Percentiles rank a stretch among this genome's conserved stretches.
Evolutionary conservation across 1,284 basidiomycete genomes (phyloP).

Genomic region (Thecaphora thlaspeos): DNA sequence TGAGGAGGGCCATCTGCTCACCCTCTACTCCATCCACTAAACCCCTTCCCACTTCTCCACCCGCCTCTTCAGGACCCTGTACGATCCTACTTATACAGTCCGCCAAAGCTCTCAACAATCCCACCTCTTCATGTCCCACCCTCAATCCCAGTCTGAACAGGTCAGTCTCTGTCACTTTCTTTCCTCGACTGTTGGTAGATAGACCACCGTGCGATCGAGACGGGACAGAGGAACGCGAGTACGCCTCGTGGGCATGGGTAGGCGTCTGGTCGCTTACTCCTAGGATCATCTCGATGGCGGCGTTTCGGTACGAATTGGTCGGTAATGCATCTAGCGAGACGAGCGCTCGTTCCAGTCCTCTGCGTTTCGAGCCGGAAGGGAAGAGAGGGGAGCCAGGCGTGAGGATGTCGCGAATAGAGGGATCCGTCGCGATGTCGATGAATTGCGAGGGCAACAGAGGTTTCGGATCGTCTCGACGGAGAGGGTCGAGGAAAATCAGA

Average conservation of each 20-base stretch:
- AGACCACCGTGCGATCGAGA: constrained; percentile 1
- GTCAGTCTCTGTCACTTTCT: constrained; percentile 50
- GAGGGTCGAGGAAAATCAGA: constrained; percentile 53
- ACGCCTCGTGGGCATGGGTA: constrained; percentile 18
- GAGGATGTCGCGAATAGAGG: constrained; percentile 40
- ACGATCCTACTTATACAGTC: constrained; percentile 40
- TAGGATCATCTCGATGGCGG: constrained; percentile 55
- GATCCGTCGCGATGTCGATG: constrained; percentile 41
- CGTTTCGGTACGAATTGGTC: constrained; percentile 41
- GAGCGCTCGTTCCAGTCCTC: constrained; percentile 42
- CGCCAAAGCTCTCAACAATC: constrained; percentile 44
- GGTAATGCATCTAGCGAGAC: constrained; percentile 48
- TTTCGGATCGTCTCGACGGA: constrained; percentile 52
- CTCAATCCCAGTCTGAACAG: constrained; percentile 53
- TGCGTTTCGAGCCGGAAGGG: constrained; percentile 33
- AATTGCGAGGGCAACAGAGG: constrained; percentile 46
- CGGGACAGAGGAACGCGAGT: constrained; percentile 12
- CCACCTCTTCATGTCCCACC: constrained; percentile 45
- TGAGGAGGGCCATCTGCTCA: constrained; percentile 17
- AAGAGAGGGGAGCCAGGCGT: constrained; percentile 22
- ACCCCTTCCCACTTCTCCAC: background rate
- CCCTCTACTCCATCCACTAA: constrained; percentile 30
- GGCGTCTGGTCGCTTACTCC: constrained; percentile 38
- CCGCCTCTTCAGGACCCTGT: constrained; percentile 17
- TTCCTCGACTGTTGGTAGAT: constrained; percentile 11